Base-by-base conservation (phyloP, 164 flowering plant species). In the Vitis rotundifolia region DNA sequence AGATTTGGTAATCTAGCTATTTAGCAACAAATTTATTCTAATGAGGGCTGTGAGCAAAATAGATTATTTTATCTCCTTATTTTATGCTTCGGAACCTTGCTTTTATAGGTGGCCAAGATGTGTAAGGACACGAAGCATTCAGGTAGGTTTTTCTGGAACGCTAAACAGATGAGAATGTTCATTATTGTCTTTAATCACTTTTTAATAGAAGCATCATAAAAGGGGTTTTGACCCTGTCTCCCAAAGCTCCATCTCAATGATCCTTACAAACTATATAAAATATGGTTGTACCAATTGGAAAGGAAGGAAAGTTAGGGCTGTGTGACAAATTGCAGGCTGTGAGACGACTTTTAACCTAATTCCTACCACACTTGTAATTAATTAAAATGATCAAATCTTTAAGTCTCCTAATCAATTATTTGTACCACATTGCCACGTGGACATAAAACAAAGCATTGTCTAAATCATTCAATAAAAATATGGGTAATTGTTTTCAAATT, bases 331-430 rank as follows among this genome's bases (percentile, higher is more conserved):
- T 53, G 53, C 18, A 28, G 56, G 57, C 10, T 26, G 49, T 50
- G 49, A 28, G 50, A 48, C 59, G 65, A 53, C 72, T 72, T 67
- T 71, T 63, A 31, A 76, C 76, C 79, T 72, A 69, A 72, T 44
- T 52, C 57, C 63, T 15, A 61, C 37, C 63, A 75, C 72, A 72
- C 70, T 68, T 68, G 66, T 64, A 72, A 48, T 64, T 64, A 64
- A 47, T 60, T 60, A 51, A 63, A 47, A 3, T 14, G 26, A 22
- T 59, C 64, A 62, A 19, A 28, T 22, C 29, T 19, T 58, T 5
- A 59, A 50, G 57, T 47, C 49, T 44, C 31, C 18, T 50, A 28
- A 52, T 16, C 29, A 44, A 28, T 14, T 29, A n/a, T 51, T 56
- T 37, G 44, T 3, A 37, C 44, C 44, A 37, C 2, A 6, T 37